Evolutionary conservation across 768 basidiomycete genomes (phyloP).

Genomic region (Solioccasus polychromus): DNA sequence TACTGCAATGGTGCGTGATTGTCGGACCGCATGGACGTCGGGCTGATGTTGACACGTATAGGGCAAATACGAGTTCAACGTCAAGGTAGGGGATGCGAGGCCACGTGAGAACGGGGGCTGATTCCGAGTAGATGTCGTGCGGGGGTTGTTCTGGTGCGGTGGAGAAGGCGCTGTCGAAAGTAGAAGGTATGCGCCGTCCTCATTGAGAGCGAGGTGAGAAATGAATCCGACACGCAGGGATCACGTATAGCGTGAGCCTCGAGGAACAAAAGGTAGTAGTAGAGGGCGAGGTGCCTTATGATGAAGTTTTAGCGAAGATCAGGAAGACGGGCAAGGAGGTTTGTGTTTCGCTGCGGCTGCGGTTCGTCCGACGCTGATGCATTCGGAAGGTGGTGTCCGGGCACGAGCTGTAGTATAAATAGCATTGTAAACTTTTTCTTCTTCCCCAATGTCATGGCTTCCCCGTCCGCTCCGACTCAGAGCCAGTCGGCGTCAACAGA

Average conservation of each 20-base stretch:
- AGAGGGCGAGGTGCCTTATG: constrained; percentile 56
- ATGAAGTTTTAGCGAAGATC: constrained; percentile 67
- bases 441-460: constrained; percentile 33
- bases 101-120: neutral
- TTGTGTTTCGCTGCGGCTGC: no score
- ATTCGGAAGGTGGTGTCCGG: no score
- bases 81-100: constrained; percentile 54
- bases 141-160: constrained; percentile 83
- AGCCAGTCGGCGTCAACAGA: no score
- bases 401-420: neutral
- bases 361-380: neutral
- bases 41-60: neutral
- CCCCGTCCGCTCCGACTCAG: no score
- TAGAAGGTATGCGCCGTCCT: constrained; percentile 32
- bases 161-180: constrained; percentile 67
- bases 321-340: constrained; percentile 94
- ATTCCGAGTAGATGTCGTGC: constrained; percentile 71
- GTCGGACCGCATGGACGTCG: neutral
- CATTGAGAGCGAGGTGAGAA: neutral
- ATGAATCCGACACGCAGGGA: constrained; percentile 5
- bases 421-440: constrained; percentile 1
- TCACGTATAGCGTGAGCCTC: constrained; percentile 58
- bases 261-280: constrained; percentile 74
- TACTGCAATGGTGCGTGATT: constrained; percentile 21
- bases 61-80: constrained; percentile 68